Conservation (phyloP, 2,329 filamentous ascomycete species). For the Emergomyces orientalis region DNA sequence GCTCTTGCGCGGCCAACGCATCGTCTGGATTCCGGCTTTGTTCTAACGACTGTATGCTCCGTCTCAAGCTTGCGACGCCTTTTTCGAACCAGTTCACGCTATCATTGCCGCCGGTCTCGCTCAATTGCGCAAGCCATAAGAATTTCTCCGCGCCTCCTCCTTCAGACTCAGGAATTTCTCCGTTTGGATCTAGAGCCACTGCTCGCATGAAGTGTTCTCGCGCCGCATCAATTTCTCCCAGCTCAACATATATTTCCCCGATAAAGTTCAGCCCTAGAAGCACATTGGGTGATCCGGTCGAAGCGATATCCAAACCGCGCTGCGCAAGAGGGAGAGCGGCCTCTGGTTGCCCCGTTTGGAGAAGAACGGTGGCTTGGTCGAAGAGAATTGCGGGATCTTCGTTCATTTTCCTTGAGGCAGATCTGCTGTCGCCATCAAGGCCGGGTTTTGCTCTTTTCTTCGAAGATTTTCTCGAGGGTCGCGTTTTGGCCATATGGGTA, state of each 20-base stretch:
- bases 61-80: constrained; percentile 60
- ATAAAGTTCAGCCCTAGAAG: constrained; percentile 61
- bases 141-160: constrained; percentile 91
- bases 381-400: constrained; percentile 48
- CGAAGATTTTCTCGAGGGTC: constrained; percentile 38
- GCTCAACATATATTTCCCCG: constrained; percentile 71
- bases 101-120: constrained; percentile 51
- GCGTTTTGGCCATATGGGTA: constrained; percentile 43
- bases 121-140: constrained; percentile 86
- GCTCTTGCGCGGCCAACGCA: constrained; percentile 50
- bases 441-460: constrained; percentile 37
- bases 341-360: constrained; percentile 51
- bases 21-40: constrained; percentile 35
- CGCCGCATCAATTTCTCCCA: constrained; percentile 70
- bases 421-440: constrained; percentile 30
- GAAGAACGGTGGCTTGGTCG: constrained; percentile 46
- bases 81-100: constrained; percentile 55
- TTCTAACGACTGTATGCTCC: constrained; percentile 58
- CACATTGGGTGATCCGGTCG: constrained; percentile 29
- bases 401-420: constrained; percentile 36
- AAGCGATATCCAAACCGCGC: constrained; percentile 39
- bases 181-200: constrained; percentile 66
- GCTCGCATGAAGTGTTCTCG: constrained; percentile 63
- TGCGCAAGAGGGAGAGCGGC: constrained; percentile 48
- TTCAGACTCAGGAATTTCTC: constrained; percentile 56